Evolutionary conservation across 2,329 filamentous ascomycete genomes (phyloP), one percentile per base, ranked within the genome.

Genomic region (Amauroascus verrucosus): DNA sequence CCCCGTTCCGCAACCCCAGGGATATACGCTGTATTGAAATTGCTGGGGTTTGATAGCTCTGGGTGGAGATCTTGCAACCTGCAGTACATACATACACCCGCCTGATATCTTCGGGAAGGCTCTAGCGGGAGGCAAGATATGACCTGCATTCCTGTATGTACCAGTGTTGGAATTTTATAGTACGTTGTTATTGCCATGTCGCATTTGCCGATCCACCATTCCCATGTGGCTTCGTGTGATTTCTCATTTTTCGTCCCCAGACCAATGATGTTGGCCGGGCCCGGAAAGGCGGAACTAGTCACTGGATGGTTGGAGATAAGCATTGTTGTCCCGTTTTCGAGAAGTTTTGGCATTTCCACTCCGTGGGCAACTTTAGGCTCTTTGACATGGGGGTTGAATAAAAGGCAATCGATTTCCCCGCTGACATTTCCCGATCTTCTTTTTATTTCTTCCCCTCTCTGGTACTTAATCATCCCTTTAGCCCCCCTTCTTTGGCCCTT

Each of bases 381-480:
- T 48, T 38, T 18, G 20, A 16, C 20, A 7, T 26, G 46, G 46
- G 46, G 46, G 18, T 48, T 48, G 33, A 16, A 26, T 48, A 48
- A 48, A 48, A 48, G 30, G 46, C 33, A 40, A 48, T 48, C 46
- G 33, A 37, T 18, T 38, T 28, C 46, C 48, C 40, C 40, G 48
- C 48, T 32, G 37, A 1, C 26, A 26, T 6, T 44, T 33, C 20
- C 22, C 16, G 22, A 8, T 13, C 20, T 18, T 28, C 38, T 48
- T n/a, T 9, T 14, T 41, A 13, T 48, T 24, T 45, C 8, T 26
- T 22, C 18, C 18, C 32, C n/a, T 28, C 35, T 20, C n/a, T 32
- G 22, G 6, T 48, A 35, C 45, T 16, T 45, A 37, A 37, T 9
- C 13, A 24, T 6, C 18, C 48, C 26, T 32, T 45, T 48, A 9